Evolutionary conservation across 257 asterid species (phyloP).

Genomic region (Eustoma russellianum): DNA sequence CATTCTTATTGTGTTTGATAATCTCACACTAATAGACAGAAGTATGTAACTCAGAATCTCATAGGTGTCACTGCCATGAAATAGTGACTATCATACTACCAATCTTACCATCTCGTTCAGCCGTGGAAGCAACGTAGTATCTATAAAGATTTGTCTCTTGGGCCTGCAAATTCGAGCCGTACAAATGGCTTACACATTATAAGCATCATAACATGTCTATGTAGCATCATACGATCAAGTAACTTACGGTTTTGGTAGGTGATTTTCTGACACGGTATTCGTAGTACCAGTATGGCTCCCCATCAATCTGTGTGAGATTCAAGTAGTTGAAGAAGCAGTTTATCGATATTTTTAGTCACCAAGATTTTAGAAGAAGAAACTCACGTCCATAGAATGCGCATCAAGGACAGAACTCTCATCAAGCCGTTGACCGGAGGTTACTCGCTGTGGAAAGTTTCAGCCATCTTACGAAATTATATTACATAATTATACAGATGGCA

Average conservation of each 20-base stretch:
- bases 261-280: conserved; percentile 93
- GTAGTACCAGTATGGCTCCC: conserved; percentile 82
- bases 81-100: background rate
- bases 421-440: conserved; percentile 71
- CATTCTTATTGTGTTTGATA: too few species aligned
- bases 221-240: conserved; percentile 5
- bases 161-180: conserved; percentile 43
- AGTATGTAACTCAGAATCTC: too few species aligned
- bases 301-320: conserved; percentile 50
- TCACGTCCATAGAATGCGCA: conserved; percentile 76
- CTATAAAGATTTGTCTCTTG: conserved; percentile 66
- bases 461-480: conserved; percentile 1
- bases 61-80: too few species aligned
- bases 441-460: conserved; percentile 48
- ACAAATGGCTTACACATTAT: conserved; percentile 6
- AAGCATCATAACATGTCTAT: background rate
- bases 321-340: conserved; percentile 6
- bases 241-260: conserved; percentile 69
- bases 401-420: conserved; percentile 95
- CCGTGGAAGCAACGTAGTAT: conserved; percentile 79
- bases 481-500: too few species aligned
- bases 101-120: conserved; percentile 80
- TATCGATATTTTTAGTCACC: background rate
- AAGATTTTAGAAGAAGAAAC: conserved; percentile 16
- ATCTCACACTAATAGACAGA: too few species aligned